These are phyloP conservation scores for Pelagophyceae sp. DNA, from an alignment of 352 stramenopile species.

Conservation along the genomic window DNA sequence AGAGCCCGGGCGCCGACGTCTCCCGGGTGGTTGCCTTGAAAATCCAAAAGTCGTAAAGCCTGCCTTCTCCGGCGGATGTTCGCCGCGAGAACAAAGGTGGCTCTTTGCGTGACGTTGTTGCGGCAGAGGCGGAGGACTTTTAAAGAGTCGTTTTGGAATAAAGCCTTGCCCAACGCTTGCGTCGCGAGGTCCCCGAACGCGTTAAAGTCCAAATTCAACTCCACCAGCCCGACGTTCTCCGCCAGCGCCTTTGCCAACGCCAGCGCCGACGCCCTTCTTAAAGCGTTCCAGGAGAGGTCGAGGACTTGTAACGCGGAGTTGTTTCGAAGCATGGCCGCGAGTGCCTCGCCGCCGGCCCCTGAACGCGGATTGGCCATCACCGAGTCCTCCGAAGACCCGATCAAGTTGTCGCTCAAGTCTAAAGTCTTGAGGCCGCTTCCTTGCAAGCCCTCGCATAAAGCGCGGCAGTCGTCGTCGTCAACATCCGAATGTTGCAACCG, in stretches of 20 bases:
- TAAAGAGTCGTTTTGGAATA: constrained; percentile 14
- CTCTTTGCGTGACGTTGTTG: constrained; percentile 12
- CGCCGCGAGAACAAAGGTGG: constrained; percentile 17
- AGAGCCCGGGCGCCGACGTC: constrained; percentile 16
- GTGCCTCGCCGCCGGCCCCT: constrained; percentile 28
- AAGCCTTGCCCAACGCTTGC: constrained; percentile 10
- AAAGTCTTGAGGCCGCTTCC: constrained; percentile 31
- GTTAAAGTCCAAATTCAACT: constrained; percentile 29
- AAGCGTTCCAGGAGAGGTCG: constrained; percentile 33
- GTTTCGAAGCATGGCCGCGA: constrained; percentile 21
- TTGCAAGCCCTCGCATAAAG: constrained; percentile 29
- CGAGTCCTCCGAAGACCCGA: constrained; percentile 26
- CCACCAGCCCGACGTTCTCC: constrained; percentile 23
- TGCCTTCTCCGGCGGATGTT: neutral
- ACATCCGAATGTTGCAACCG: constrained; percentile 26
- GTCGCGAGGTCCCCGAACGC: constrained; percentile 27
- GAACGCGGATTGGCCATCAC: constrained; percentile 25
- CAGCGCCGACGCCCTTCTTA: constrained; percentile 20
- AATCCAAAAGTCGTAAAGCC: neutral
- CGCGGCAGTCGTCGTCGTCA: constrained; percentile 32
- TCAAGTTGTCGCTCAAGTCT: constrained; percentile 33
- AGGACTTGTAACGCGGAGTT: constrained; percentile 23
- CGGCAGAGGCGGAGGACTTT: constrained; percentile 7
- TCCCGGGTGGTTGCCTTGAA: constrained; percentile 22
- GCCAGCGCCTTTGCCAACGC: constrained; percentile 19